phyloP scores from a whole-genome alignment of 2,329 filamentous ascomycete genomes.

The Dothideomycetes sp. region DNA sequence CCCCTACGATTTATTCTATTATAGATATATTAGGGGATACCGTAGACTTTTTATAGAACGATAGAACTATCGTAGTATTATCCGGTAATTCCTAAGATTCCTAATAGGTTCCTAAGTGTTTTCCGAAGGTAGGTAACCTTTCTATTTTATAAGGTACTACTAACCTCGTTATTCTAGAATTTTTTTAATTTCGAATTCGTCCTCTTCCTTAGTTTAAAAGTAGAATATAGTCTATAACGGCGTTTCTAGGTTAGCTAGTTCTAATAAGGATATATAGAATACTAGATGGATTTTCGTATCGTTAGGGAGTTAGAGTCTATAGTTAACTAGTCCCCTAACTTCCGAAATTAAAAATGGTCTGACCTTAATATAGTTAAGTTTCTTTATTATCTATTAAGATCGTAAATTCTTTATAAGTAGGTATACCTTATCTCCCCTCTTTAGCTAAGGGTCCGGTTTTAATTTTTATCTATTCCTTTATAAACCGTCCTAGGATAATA shows the following conservation, averaged over 20 bases:
- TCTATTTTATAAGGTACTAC: background rate
- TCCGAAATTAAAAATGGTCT: slow-evolving; percentile 15
- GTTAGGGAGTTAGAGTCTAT: background rate
- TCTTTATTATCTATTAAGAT: slow-evolving; percentile 12
- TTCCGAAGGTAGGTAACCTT: background rate
- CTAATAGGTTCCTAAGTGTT: background rate
- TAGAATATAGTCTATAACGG: background rate
- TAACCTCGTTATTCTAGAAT: background rate
- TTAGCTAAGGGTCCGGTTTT: slow-evolving; percentile 10
- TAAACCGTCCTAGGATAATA: slow-evolving; percentile 1
- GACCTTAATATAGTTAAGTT: slow-evolving; percentile 15
- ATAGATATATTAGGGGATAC: background rate
- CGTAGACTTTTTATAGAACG: background rate
- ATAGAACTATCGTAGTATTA: background rate
- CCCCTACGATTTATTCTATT: background rate
- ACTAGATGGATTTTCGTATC: background rate
- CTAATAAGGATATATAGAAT: background rate
- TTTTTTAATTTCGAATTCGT: background rate
- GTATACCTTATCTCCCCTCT: slow-evolving; percentile 17
- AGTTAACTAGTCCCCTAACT: background rate
- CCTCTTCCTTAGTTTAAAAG: background rate
- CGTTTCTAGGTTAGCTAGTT: background rate
- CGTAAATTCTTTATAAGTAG: slow-evolving; percentile 14
- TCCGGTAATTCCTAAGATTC: background rate
- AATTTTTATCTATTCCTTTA: background rate